Percentiles rank a stretch among this genome's conserved stretches.
Evolutionary conservation across 768 basidiomycete genomes (phyloP).

Genomic region (Boletus subcaerulescens): DNA sequence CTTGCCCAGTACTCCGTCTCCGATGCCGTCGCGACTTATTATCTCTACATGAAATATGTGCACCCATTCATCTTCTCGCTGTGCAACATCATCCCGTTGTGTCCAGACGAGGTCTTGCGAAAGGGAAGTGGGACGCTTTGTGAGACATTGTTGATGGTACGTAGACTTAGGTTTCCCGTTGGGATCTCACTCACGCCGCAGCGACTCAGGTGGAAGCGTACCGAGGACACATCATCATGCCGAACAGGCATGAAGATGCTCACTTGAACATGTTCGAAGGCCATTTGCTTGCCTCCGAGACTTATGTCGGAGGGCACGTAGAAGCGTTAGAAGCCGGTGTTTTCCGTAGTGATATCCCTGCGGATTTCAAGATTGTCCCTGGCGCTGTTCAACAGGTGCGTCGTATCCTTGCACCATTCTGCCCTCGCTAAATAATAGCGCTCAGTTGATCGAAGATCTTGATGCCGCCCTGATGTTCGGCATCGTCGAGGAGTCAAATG

Average conservation of each 20-base stretch:
- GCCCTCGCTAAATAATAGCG: background rate
- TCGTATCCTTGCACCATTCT: background rate
- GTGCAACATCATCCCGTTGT: conserved; percentile 97
- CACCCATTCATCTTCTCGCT: conserved; percentile 99
- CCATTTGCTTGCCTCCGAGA: conserved; percentile 94
- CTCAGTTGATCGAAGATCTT: conserved; percentile 87
- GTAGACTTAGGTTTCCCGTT: conserved; percentile 18
- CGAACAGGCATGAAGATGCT: conserved; percentile 92
- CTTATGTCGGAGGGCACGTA: conserved; percentile 98
- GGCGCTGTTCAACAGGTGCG: conserved; percentile 77
- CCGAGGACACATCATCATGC: conserved; percentile 91
- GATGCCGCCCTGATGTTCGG: conserved; percentile 90
- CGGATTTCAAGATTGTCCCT: conserved; percentile 94
- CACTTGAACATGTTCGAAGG: conserved; percentile 93
- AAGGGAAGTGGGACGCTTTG: conserved; percentile 97
- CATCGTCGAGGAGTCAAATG: conserved; percentile 80
- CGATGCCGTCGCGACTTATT: conserved; percentile 99
- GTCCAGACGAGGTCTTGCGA: conserved; percentile 92
- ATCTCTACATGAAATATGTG: conserved; percentile 99
- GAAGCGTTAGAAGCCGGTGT: conserved; percentile 98
- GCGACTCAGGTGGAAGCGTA: conserved; percentile 86
- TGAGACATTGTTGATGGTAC: conserved; percentile 95
- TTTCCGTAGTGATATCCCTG: conserved; percentile 92
- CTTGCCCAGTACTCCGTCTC: conserved; percentile 98
- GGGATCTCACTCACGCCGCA: conserved; percentile 4